Conservation (phyloP, 176 grass and related monocot species). For the Lolium perenne region DNA sequence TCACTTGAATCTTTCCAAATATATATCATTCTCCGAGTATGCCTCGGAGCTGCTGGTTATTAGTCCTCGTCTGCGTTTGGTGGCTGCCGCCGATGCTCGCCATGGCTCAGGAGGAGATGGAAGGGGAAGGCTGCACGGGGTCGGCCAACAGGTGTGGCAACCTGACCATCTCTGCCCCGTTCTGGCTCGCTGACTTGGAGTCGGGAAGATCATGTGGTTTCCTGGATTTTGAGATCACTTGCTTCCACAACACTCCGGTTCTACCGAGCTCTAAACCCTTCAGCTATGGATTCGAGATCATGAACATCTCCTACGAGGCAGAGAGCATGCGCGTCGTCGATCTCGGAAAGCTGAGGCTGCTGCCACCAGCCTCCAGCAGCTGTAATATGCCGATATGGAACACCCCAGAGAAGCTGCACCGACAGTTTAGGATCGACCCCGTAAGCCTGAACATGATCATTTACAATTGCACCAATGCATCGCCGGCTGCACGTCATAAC, state of each 20-base stretch:
- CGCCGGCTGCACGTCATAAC: too few relatives aligned
- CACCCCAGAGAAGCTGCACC: background rate
- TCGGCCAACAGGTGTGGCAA: conserved; percentile 32
- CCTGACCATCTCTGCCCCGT: conserved; percentile 27
- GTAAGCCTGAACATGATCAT: too few relatives aligned
- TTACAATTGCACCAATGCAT: too few relatives aligned
- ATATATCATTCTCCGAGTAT: too few relatives aligned
- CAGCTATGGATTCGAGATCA: background rate
- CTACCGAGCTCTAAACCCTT: background rate
- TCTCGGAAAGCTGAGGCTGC: fast-evolving
- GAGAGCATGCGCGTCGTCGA: background rate
- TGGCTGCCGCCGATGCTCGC: background rate
- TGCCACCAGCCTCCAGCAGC: background rate
- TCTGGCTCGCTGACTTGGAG: background rate
- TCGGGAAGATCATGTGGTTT: background rate
- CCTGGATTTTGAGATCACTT: conserved; percentile 28
- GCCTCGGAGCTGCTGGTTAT: background rate
- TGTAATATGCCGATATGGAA: background rate
- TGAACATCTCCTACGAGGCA: background rate
- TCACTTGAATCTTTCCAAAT: too few relatives aligned
- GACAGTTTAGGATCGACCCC: background rate
- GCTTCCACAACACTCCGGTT: conserved; percentile 10
- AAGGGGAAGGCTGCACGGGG: background rate
- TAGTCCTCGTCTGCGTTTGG: background rate
- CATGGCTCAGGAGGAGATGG: background rate